A percentile compares a stretch with the other conserved stretches of the same genome.
Conservation (phyloP, 2,329 filamentous ascomycete genomes). For the Tolypocladium endophyticum region DNA sequence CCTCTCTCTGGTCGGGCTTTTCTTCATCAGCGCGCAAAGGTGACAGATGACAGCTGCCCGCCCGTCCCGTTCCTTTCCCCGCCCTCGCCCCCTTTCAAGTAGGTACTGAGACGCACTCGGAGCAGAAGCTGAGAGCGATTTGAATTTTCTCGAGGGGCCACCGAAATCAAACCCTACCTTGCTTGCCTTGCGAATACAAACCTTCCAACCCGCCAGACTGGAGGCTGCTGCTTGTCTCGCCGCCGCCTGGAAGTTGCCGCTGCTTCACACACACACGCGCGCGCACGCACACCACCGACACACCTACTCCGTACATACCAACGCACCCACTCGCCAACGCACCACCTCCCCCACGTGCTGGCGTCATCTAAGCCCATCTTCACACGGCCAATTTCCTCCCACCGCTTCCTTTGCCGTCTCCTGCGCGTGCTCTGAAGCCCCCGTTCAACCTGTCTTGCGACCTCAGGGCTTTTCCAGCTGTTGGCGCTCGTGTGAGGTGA, state of each 20-base stretch:
- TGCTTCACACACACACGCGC: neutral
- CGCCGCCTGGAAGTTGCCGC: neutral
- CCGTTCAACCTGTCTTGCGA: neutral
- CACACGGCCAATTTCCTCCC: neutral
- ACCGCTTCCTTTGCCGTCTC: neutral
- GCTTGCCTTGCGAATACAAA: neutral
- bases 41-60: neutral
- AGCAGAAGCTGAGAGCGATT: neutral
- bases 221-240: neutral
- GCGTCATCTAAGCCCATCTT: neutral
- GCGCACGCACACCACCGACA: neutral
- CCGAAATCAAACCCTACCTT: neutral
- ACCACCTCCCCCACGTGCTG: neutral
- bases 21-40: neutral
- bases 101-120: neutral
- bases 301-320: neutral
- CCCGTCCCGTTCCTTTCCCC: neutral
- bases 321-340: neutral
- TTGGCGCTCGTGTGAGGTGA: neutral
- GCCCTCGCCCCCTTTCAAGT: neutral
- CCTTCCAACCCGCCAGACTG: neutral
- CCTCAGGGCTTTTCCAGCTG: neutral
- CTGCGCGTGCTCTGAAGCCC: neutral
- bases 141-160: neutral
- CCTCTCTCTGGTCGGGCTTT: neutral